Base-by-base conservation (phyloP, 768 basidiomycete genomes). In the Russula ochroleuca region DNA sequence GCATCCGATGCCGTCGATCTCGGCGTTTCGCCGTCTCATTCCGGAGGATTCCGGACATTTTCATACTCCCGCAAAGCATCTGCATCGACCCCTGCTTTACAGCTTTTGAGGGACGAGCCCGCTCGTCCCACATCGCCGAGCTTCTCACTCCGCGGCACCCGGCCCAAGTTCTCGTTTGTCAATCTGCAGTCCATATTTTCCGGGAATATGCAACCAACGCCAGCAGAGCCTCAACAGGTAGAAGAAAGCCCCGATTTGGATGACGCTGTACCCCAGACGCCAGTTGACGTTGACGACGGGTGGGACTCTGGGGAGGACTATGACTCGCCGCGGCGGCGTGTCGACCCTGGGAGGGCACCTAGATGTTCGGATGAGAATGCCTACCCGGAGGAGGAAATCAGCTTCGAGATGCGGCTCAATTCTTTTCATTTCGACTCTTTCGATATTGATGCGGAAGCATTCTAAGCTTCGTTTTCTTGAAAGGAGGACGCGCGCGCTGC, bases 371-470 rank as follows among this genome's bases (percentile, higher is more conserved):
- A 51, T 19, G 59, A 51, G 57, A 15, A 37, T 38, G 11, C 33
- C 8, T 28, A 19, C 17, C 57, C 50, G 19, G 60, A 58, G 41
- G 73, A 69, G 38, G 81, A 86, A 56, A 64, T 74, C 65, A 81
- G 80, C 65, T 74, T 85, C 55, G 85, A 90, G 76, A 84, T 87
- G 85, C 77, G 75, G 41, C 81, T 90, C 15, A 85, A 88, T 70
- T 88, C 88, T 37, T 76, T 90, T 59, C 86, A 87, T 70, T 90
- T 90, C 70, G 88, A 90, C 67, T 78, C 81, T 1, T 68, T 90
- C 50, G 86, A 85, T 58, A 86, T 90, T 60, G 85, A 90, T 70
- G 78, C 80, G 28, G 82, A 85, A 66, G 78, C 77, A 45, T 86
- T 87, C 71, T 64, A 72, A 58, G 35, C 73, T 68, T 72, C 43